These are phyloP conservation scores for Pleurotus cornucopiae DNA, from an alignment of 768 basidiomycete species.

Conservation along the genomic window DNA sequence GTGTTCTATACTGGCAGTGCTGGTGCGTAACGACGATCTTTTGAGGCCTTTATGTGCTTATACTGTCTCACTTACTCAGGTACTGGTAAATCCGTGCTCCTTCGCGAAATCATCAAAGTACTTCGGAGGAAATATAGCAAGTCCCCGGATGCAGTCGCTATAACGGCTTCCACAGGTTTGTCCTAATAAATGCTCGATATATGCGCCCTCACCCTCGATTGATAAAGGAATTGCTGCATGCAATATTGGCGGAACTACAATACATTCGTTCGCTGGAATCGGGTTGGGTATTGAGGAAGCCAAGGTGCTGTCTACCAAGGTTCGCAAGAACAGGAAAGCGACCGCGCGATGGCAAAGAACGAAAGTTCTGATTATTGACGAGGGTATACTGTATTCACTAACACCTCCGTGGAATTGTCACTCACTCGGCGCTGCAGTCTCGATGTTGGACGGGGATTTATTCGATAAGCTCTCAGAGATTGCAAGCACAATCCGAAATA, in stretches of 20 bases:
- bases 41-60: constrained; percentile 13
- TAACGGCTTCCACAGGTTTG: constrained; percentile 91
- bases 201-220: not conserved
- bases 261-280: constrained; percentile 95
- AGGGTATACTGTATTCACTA: constrained; percentile 42
- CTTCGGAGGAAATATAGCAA: constrained; percentile 54
- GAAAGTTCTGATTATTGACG: constrained; percentile 79
- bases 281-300: constrained; percentile 73
- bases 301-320: constrained; percentile 56
- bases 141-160: constrained; percentile 71
- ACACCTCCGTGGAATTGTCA: not conserved
- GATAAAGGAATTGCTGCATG: constrained; percentile 85
- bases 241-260: constrained; percentile 93
- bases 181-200: not conserved
- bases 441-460: constrained; percentile 92
- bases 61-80: constrained; percentile 41
- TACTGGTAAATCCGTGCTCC: constrained; percentile 93
- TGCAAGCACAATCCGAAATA: constrained; percentile 60
- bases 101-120: constrained; percentile 84
- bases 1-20: constrained; percentile 98
- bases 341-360: constrained; percentile 76
- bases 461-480: constrained; percentile 88
- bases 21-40: constrained; percentile 46
- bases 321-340: constrained; percentile 85
- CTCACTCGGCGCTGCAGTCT: constrained; percentile 52